These are phyloP conservation scores for Mucor velutinosus DNA, from an alignment of 371 early-diverging fungal species.

Conservation along the genomic window DNA sequence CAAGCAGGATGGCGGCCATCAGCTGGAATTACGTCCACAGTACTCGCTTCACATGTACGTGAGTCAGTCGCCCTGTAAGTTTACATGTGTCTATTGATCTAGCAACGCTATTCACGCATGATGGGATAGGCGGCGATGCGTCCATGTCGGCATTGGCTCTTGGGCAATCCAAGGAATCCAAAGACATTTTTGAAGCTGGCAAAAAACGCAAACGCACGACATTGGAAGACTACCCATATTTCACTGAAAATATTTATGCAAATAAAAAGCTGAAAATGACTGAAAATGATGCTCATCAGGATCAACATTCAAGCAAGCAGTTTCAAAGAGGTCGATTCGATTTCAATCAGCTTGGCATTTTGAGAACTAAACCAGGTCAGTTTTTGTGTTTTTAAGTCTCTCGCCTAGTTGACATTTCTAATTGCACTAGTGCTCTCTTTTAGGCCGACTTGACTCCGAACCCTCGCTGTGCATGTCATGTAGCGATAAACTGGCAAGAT, in stretches of 20 bases:
- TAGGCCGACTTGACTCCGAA: conserved; percentile 73
- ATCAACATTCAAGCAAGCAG: neutral
- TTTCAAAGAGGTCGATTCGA: conserved; percentile 65
- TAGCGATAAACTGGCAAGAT: conserved; percentile 87
- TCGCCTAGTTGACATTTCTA: neutral
- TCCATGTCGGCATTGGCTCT: conserved; percentile 64
- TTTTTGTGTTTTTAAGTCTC: neutral
- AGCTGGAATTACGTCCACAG: conserved; percentile 17
- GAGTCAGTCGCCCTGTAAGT: conserved; percentile 76
- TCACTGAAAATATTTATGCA: conserved; percentile 33
- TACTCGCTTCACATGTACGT: conserved; percentile 72
- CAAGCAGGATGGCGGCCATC: neutral
- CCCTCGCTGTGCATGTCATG: conserved; percentile 85
- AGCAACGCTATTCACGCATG: neutral
- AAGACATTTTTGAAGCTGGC: conserved; percentile 40
- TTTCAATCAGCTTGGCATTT: conserved; percentile 54
- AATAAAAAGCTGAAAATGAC: conserved; percentile 38
- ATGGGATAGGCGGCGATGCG: conserved; percentile 73
- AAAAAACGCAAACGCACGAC: conserved; percentile 29
- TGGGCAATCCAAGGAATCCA: conserved; percentile 56
- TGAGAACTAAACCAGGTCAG: conserved; percentile 82
- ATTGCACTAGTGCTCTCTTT: neutral
- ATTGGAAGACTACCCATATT: conserved; percentile 16
- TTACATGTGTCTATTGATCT: neutral
- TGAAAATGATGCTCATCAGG: neutral